A percentile compares a stretch with the other conserved stretches of the same genome.
These are phyloP conservation scores for Paramecium caudatum DNA, from an alignment of 73 alveolate genomes.

Conservation along the genomic window DNA sequence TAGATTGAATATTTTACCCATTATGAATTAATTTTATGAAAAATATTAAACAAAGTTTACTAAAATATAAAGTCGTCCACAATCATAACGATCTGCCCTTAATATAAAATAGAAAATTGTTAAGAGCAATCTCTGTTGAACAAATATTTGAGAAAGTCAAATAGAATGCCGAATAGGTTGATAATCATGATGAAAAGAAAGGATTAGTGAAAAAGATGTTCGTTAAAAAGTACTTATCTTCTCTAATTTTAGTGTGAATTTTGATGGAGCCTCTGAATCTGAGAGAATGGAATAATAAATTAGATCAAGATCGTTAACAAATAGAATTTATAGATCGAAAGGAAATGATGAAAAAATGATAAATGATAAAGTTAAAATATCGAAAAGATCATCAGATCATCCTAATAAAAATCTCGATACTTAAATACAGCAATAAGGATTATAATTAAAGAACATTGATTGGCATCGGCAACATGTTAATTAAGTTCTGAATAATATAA, in stretches of 20 bases:
- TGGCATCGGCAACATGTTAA: neutral
- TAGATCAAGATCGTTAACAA: neutral
- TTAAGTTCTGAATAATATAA: neutral
- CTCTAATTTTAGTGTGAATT: neutral
- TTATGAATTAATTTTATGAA: no score
- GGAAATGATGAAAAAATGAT: neutral
- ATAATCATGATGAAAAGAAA: neutral
- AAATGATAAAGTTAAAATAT: neutral
- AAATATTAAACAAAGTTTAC: no score
- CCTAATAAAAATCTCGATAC: neutral
- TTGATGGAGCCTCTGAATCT: neutral
- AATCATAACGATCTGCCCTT: neutral
- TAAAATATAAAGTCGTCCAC: no score
- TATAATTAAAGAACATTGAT: neutral
- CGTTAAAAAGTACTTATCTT: neutral
- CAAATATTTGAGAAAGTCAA: neutral
- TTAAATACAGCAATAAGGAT: neutral
- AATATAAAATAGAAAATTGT: neutral
- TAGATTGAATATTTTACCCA: no score
- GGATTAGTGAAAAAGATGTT: neutral
- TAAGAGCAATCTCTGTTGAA: neutral
- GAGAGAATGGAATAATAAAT: constrained; percentile 2
- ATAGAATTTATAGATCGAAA: neutral
- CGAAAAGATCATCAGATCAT: neutral
- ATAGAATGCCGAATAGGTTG: neutral